Evolutionary conservation across 805 yeast genomes (phyloP).

Genomic region (Metschnikowia peoriensis): DNA sequence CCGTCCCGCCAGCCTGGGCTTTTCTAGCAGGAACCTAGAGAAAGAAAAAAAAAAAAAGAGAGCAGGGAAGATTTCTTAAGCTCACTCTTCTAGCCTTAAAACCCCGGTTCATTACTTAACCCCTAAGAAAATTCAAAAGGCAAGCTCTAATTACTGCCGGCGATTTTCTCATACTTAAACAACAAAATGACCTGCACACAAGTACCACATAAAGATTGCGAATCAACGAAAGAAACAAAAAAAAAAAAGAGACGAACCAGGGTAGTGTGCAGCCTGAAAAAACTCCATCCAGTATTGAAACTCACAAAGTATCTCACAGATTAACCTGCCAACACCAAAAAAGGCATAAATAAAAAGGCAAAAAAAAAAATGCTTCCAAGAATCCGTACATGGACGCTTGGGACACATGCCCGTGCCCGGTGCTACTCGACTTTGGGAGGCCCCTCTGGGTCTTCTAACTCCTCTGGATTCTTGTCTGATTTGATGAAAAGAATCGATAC

Average conservation of each 20-base stretch:
- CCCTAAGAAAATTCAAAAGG: no score
- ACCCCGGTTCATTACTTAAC: no score
- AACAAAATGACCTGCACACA: neutral
- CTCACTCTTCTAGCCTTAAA: no score
- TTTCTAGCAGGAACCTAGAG: no score
- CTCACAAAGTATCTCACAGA: neutral
- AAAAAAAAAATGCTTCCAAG: constrained; percentile 13
- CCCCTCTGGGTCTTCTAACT: neutral
- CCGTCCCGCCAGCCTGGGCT: no score
- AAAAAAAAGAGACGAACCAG: neutral
- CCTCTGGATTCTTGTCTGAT: constrained; percentile 29
- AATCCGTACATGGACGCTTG: constrained; percentile 7
- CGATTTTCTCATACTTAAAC: no score
- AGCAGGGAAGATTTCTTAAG: no score
- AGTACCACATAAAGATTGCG: neutral
- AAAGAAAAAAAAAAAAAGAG: no score
- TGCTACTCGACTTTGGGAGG: constrained; percentile 13
- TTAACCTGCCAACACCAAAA: neutral
- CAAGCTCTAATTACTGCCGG: no score
- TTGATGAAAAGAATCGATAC: constrained; percentile 37
- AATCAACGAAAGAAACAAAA: neutral
- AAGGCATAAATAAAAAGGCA: no score
- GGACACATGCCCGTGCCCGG: constrained; percentile 1
- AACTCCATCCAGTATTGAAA: neutral
- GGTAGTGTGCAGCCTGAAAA: neutral